Percentiles rank a stretch among this genome's conserved stretches.
These are phyloP conservation scores for Xerocomus cyaneibrunnescens DNA, from an alignment of 1,284 basidiomycete genomes.

Conservation along the genomic window DNA sequence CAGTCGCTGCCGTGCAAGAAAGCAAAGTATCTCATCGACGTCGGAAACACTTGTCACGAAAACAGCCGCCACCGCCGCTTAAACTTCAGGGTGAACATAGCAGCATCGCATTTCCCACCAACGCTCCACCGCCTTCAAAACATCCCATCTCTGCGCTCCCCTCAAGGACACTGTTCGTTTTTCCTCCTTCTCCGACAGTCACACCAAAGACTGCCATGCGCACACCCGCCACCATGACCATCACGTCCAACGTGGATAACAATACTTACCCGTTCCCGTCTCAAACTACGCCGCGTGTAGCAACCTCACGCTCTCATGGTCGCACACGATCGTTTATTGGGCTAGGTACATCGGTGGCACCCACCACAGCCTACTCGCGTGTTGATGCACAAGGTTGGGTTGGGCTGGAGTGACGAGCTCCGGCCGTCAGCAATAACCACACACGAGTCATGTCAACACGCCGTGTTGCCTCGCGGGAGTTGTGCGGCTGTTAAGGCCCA, in stretches of 20 bases:
- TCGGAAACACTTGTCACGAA: slow-evolving; percentile 44
- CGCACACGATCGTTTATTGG: slow-evolving; percentile 71
- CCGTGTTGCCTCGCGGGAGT: slow-evolving; percentile 9
- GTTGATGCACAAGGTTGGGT: slow-evolving; percentile 79
- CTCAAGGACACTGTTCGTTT: slow-evolving; percentile 79
- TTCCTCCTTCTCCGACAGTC: slow-evolving; percentile 72
- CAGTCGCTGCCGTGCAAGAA: slow-evolving; percentile 43
- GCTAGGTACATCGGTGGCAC: slow-evolving; percentile 61
- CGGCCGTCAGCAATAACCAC: slow-evolving; percentile 9
- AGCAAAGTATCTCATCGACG: slow-evolving; percentile 23
- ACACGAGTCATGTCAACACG: slow-evolving; percentile 11
- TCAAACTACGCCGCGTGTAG: slow-evolving; percentile 68
- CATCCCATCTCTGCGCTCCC: slow-evolving; percentile 38
- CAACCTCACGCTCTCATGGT: slow-evolving; percentile 63
- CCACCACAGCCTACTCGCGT: slow-evolving; percentile 78
- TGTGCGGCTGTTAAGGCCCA: slow-evolving; percentile 11
- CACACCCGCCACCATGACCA: slow-evolving; percentile 71
- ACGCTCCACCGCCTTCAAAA: slow-evolving; percentile 17
- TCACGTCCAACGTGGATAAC: slow-evolving; percentile 55
- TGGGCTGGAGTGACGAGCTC: slow-evolving; percentile 44
- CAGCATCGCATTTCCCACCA: slow-evolving; percentile 28
- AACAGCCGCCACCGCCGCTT: slow-evolving; percentile 53
- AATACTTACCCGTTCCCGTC: slow-evolving; percentile 57
- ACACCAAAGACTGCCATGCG: slow-evolving; percentile 43
- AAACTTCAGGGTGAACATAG: slow-evolving; percentile 40